Conservation (phyloP, 192 early-diverging fungal species). For the Backusella liffmaniae region DNA sequence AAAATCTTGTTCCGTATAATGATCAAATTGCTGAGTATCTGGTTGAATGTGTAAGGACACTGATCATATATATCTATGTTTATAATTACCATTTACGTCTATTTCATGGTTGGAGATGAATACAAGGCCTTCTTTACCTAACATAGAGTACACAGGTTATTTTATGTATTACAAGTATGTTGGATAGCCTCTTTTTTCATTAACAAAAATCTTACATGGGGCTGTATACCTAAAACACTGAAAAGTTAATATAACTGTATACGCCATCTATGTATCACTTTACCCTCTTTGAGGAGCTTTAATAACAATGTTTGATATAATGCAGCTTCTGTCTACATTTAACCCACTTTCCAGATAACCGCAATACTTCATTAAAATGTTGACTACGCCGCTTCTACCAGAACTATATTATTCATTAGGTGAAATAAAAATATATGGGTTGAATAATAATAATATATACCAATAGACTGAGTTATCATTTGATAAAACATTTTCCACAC, state of each 20-base stretch:
- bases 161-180: background rate
- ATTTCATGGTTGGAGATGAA: constrained; percentile 54
- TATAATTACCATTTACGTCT: constrained; percentile 33
- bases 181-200: background rate
- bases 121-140: constrained; percentile 46
- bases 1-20: constrained; percentile 34
- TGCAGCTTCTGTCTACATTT: constrained; percentile 30
- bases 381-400: constrained; percentile 26
- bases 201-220: constrained; percentile 35
- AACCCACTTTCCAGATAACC: background rate
- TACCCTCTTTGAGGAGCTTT: constrained; percentile 49
- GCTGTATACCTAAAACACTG: constrained; percentile 40
- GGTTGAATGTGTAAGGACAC: background rate
- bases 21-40: constrained; percentile 37
- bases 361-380: constrained; percentile 24
- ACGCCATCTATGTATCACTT: background rate
- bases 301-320: constrained; percentile 44
- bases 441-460: background rate
- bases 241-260: background rate
- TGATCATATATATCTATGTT: background rate
- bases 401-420: constrained; percentile 12
- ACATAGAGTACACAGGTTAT: background rate
- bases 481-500: constrained; percentile 12
- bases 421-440: background rate
- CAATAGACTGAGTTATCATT: constrained; percentile 20